Conservation (phyloP, 768 basidiomycete genomes). For the Auriculariales sp. region DNA sequence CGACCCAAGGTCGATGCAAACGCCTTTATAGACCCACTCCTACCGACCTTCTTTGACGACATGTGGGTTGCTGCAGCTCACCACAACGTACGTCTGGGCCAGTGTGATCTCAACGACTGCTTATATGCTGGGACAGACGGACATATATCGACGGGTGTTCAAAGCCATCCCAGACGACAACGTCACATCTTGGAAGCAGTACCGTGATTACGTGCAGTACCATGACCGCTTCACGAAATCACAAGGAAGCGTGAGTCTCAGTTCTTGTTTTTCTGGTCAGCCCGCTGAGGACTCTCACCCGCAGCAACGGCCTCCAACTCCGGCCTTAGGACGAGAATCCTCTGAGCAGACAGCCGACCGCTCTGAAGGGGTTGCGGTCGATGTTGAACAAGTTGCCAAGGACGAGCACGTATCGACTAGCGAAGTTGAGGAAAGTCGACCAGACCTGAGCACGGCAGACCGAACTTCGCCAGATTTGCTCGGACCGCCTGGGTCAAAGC, state of each 20-base stretch:
- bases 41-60: conserved; percentile 77
- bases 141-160: conserved; percentile 92
- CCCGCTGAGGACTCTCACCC: background rate
- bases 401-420: conserved; percentile 10
- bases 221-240: conserved; percentile 58
- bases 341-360: conserved; percentile 39
- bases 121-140: conserved; percentile 42
- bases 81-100: conserved; percentile 55
- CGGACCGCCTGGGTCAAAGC: conserved; percentile 12
- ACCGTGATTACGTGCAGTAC: conserved; percentile 66
- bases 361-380: conserved; percentile 14
- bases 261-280: conserved; percentile 3
- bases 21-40: conserved; percentile 80
- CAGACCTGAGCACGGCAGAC: conserved; percentile 7
- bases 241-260: conserved; percentile 29
- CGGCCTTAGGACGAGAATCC: conserved; percentile 32
- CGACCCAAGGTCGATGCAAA: conserved; percentile 62
- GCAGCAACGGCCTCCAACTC: background rate
- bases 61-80: conserved; percentile 79
- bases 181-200: conserved; percentile 91
- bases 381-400: background rate
- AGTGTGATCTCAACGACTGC: background rate
- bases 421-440: conserved; percentile 9
- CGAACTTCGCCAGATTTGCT: background rate
- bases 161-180: conserved; percentile 85